Percentiles rank a stretch among this genome's conserved stretches.
Conservation (phyloP, 768 basidiomycete species). For the Lentinula guzmanii region DNA sequence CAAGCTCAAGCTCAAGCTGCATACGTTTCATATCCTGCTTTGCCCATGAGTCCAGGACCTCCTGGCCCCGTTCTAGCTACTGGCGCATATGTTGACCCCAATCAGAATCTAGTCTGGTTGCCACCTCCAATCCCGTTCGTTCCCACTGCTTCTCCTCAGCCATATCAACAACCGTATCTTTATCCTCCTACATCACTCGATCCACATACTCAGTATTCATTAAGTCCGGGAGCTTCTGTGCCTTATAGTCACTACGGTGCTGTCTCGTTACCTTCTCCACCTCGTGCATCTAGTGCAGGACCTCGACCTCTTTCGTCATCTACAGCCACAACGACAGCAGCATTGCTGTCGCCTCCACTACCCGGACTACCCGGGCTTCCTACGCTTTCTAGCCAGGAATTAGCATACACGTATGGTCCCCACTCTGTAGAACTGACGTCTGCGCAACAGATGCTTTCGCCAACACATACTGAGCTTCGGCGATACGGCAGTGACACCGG, state of each 20-base stretch:
- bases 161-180: neutral
- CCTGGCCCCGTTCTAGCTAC: neutral
- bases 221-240: neutral
- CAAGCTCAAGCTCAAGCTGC: neutral
- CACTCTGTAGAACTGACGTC: neutral
- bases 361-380: neutral
- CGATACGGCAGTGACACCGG: neutral
- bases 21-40: neutral
- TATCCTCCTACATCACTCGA: neutral
- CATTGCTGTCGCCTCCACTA: neutral
- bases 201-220: neutral
- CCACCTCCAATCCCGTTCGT: neutral
- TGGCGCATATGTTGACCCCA: neutral
- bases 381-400: neutral
- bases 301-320: conserved; percentile 6
- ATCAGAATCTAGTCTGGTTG: conserved; percentile 5
- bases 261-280: neutral
- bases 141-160: neutral
- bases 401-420: neutral
- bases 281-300: neutral
- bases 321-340: neutral
- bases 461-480: neutral
- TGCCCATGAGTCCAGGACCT: conserved; percentile 1
- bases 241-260: neutral
- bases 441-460: neutral